Percentiles rank a stretch among this genome's conserved stretches.
Evolutionary conservation across 208 protist species (phyloP).

Genomic region (Acanthamoeba sp.): DNA sequence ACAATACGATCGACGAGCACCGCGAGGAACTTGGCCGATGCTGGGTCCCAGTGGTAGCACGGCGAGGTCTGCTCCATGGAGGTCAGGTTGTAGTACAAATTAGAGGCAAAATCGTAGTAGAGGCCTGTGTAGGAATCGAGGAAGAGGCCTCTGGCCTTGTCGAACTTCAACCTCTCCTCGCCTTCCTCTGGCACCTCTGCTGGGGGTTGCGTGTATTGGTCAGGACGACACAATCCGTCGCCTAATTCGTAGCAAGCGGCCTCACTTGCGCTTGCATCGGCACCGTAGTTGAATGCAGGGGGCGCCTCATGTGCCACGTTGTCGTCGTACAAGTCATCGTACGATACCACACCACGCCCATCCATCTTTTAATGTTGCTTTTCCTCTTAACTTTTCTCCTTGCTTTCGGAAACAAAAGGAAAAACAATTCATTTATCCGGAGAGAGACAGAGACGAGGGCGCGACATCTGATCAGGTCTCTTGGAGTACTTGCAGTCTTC

Average conservation of each 20-base stretch:
- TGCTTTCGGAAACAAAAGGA: background rate
- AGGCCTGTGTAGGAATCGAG: constrained; percentile 29
- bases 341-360: background rate
- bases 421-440: background rate
- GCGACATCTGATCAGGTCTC: background rate
- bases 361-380: background rate
- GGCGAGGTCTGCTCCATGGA: constrained; percentile 38
- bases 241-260: no score
- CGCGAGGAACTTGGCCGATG: background rate
- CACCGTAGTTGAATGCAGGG: background rate
- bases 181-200: background rate
- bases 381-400: background rate
- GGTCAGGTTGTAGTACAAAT: constrained; percentile 34
- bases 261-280: background rate
- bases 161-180: background rate
- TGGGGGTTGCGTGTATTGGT: background rate
- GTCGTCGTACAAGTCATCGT: background rate
- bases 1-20: constrained; percentile 41
- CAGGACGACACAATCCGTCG: no score
- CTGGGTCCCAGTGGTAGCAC: constrained; percentile 45
- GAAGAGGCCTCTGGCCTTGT: background rate
- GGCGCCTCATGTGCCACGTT: background rate
- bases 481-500: no score
- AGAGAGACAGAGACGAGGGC: background rate
- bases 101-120: constrained; percentile 24